Percentiles rank a stretch among this genome's conserved stretches.
Conservation (phyloP, 148 eudicot genomes). For the Vaccinium vitisidaea region DNA sequence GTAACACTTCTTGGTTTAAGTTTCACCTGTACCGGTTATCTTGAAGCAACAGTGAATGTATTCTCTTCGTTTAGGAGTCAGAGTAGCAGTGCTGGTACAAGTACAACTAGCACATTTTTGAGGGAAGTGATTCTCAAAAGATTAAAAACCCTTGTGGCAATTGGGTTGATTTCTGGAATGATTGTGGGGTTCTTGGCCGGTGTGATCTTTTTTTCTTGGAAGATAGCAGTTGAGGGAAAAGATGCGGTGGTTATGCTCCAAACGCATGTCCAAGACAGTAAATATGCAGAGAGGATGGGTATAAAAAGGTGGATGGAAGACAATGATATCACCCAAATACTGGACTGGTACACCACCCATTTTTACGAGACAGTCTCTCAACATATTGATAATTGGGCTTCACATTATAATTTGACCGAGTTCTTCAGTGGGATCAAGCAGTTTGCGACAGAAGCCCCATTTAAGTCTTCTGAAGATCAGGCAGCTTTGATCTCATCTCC, state of each 20-base stretch:
- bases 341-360: constrained; percentile 64
- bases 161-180: constrained; percentile 78
- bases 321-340: constrained; percentile 82
- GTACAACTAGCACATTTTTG: constrained; percentile 50
- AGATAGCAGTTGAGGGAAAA: constrained; percentile 85
- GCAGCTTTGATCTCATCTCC: constrained; percentile 60
- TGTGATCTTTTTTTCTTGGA: constrained; percentile 78
- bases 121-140: constrained; percentile 43
- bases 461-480: constrained; percentile 38
- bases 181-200: constrained; percentile 67
- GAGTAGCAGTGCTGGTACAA: constrained; percentile 48
- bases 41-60: constrained; percentile 61
- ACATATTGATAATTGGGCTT: constrained; percentile 74
- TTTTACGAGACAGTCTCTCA: constrained; percentile 70
- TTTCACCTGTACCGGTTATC: constrained; percentile 52
- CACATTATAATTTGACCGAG: constrained; percentile 90
- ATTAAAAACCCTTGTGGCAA: constrained; percentile 77
- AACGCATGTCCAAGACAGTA: constrained; percentile 67
- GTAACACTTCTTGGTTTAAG: constrained; percentile 54
- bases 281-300: constrained; percentile 83
- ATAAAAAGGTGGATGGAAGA: constrained; percentile 92
- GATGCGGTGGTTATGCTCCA: constrained; percentile 76
- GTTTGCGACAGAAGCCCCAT: constrained; percentile 47
- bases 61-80: constrained; percentile 62
- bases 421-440: constrained; percentile 79